Percentiles rank a stretch among this genome's conserved stretches.
Conservation (phyloP, 2,329 filamentous ascomycete genomes). For the Pseudocercospora cruenta region DNA sequence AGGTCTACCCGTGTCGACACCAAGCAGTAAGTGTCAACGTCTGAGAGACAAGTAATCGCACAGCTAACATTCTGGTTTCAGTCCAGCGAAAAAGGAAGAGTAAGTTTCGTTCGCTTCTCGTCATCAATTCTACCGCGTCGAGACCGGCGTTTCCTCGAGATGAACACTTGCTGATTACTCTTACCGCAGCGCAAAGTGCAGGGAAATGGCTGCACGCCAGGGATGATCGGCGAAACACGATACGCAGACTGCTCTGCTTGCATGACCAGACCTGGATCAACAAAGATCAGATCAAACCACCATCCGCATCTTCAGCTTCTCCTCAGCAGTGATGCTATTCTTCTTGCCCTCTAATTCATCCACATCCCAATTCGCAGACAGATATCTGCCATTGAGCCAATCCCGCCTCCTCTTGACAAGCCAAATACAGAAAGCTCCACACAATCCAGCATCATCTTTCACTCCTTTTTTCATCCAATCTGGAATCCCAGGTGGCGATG, state of each 20-base stretch:
- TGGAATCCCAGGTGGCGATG: constrained; percentile 39
- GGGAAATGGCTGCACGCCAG: not conserved
- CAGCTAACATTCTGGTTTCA: not conserved
- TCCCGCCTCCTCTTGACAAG: constrained; percentile 39
- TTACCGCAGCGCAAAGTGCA: constrained; percentile 3
- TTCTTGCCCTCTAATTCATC: constrained; percentile 39
- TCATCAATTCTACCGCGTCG: not conserved
- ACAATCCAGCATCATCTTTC: constrained; percentile 34
- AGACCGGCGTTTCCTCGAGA: no score
- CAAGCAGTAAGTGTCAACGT: not conserved
- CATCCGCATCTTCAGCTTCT: constrained; percentile 40
- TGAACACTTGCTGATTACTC: not conserved
- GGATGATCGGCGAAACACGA: not conserved
- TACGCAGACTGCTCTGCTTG: constrained; percentile 2
- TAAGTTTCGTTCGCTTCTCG: not conserved
- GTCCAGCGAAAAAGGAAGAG: not conserved
- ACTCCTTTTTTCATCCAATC: constrained; percentile 22
- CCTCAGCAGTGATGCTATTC: constrained; percentile 39
- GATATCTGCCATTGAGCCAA: constrained; percentile 44
- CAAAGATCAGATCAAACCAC: constrained; percentile 11
- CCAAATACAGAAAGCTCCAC: constrained; percentile 35
- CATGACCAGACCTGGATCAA: not conserved
- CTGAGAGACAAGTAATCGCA: not conserved
- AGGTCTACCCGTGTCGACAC: not conserved
- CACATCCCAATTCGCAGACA: constrained; percentile 46